Evolutionary conservation across 148 eudicot genomes (phyloP), one percentile per base, ranked within the genome.

Genomic region (Silene conica): DNA sequence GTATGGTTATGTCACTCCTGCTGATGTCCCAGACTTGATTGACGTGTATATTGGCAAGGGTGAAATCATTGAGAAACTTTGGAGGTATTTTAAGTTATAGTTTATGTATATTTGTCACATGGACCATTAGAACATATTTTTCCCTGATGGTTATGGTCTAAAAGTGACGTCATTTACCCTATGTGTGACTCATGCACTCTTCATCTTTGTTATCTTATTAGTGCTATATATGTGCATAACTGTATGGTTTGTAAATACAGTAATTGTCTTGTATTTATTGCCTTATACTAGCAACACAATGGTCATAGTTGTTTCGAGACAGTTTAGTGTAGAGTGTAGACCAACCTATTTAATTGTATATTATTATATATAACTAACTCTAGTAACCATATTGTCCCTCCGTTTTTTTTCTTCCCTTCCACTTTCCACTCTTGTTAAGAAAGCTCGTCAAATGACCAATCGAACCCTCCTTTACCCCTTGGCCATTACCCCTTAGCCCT

Each of bases 1-100:
- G 98, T 94, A 89, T 82, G 98, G 98, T 70, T 94, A 94, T 79
- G 96, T 90, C 81, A 83, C 96, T 73, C 98, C 98, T 10, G 46
- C 78, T 80, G 98, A 94, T 78, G 97, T 94, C 57, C 80, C 89
- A 72, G 87, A 83, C 70, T 81, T 94, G 86, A 76, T 94, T 68
- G 97, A 89, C 80, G 80, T 80, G 67, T 91, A 89, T 69, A 88
- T 94, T 75, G 96, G 85, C 58, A 90, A 87, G 79, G 96, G 97
- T 73, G 88, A 91, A 82, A 83, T 89, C 72, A 88, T 89, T 57
- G 87, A 89, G 73, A 86, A 87, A 48, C 86, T 94, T 57, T 94
- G 98, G 98, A 94, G 98, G 98, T 94, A 73, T 83, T 80, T 81
- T 59, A 23, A 46, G 60, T 6, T 73, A 13, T 63, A 41, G 43